Evolutionary conservation across 371 early-diverging fungal genomes (phyloP).

Genomic region (Mucor sp.): DNA sequence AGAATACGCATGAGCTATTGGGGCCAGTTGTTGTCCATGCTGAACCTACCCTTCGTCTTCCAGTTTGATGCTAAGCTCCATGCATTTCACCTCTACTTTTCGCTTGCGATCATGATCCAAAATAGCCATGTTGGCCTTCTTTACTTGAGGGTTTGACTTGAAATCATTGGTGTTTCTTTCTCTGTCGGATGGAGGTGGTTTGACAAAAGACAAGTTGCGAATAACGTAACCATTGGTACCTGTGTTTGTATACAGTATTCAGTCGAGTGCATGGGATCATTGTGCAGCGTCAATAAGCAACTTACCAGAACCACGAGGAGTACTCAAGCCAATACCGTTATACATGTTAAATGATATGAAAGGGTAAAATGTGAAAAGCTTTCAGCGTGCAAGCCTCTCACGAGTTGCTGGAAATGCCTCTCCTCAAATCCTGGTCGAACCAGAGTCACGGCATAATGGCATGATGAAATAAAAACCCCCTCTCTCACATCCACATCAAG

Average conservation of each 20-base stretch:
- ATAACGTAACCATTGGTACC: slow-evolving; percentile 93
- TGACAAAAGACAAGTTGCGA: slow-evolving; percentile 80
- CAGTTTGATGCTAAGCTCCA: slow-evolving; percentile 76
- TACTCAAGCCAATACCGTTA: slow-evolving; percentile 91
- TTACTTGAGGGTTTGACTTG: slow-evolving; percentile 40
- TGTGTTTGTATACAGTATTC: background rate
- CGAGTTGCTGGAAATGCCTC: background rate
- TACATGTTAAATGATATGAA: slow-evolving; percentile 59
- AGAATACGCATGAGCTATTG: background rate
- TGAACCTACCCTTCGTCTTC: slow-evolving; percentile 73
- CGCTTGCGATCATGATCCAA: slow-evolving; percentile 88
- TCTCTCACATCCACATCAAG: background rate
- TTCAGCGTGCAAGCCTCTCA: background rate
- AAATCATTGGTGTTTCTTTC: slow-evolving; percentile 39
- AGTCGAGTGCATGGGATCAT: background rate
- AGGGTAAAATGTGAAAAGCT: background rate
- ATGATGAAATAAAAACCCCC: background rate
- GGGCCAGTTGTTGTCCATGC: too few species aligned
- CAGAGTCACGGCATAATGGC: background rate
- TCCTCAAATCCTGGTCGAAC: background rate
- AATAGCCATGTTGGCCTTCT: slow-evolving; percentile 79
- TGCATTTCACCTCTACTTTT: slow-evolving; percentile 83
- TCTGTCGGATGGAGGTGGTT: slow-evolving; percentile 41
- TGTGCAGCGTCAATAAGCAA: too few species aligned
- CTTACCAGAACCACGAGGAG: slow-evolving; percentile 89